Conservation (phyloP, 306 rosid species). For the Acacia melanoxylon region DNA sequence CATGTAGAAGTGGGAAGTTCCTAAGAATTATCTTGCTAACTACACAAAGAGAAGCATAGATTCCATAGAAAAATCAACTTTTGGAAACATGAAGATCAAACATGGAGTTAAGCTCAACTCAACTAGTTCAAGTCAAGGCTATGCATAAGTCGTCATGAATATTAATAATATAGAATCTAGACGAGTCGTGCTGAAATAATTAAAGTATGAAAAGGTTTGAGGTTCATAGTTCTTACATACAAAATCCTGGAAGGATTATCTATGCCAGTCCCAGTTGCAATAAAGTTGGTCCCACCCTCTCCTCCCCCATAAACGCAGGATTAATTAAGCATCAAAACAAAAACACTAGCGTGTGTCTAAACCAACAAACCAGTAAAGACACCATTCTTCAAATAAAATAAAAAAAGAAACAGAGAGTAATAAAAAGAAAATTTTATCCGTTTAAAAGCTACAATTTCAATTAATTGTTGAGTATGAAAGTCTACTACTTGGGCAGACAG, state of each 20-base stretch:
- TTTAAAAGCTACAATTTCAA: neutral
- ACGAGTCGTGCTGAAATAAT: neutral
- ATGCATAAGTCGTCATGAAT: neutral
- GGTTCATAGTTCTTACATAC: neutral
- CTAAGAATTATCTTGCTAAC: neutral
- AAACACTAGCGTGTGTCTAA: neutral
- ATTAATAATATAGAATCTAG: neutral
- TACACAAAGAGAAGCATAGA: neutral
- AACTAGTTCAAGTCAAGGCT: conserved; percentile 11
- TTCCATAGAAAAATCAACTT: neutral
- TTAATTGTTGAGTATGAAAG: neutral
- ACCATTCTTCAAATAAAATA: neutral
- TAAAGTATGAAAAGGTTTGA: neutral
- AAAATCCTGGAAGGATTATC: conserved; percentile 9
- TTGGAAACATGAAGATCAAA: neutral
- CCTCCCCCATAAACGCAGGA: neutral
- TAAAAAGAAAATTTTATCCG: neutral
- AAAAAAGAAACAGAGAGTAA: neutral
- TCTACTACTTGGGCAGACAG: neutral
- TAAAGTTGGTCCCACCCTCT: neutral
- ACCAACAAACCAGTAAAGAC: neutral
- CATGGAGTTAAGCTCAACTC: neutral
- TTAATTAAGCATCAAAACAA: neutral
- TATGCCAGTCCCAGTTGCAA: neutral
- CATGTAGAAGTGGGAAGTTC: neutral